A percentile compares a stretch with the other conserved stretches of the same genome.
Conservation (phyloP, 2,329 filamentous ascomycete genomes). For the Neonectria neomacrospora region DNA sequence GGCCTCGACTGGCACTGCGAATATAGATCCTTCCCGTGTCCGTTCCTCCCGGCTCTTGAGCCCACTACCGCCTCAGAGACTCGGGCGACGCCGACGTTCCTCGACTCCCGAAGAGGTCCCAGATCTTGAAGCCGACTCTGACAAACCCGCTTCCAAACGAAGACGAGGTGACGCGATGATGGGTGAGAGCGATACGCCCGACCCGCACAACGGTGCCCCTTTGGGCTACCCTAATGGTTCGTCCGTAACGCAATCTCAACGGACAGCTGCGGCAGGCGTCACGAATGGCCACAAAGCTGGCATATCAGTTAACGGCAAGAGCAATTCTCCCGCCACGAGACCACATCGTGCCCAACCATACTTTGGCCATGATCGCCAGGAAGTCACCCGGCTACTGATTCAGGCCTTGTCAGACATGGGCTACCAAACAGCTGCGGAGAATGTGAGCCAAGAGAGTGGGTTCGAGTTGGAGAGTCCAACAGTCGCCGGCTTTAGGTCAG, state of each 20-base stretch:
- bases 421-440: conserved; percentile 80
- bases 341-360: conserved; percentile 59
- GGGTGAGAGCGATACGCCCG: conserved; percentile 64
- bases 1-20: conserved; percentile 50
- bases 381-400: conserved; percentile 91
- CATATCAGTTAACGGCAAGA: conserved; percentile 63
- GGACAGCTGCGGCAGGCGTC: conserved; percentile 38
- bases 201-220: conserved; percentile 66
- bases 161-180: conserved; percentile 74
- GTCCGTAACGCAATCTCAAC: conserved; percentile 49
- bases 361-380: conserved; percentile 88
- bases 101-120: conserved; percentile 48
- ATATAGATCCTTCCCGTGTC: conserved; percentile 55
- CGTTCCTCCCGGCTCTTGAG: conserved; percentile 38
- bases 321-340: conserved; percentile 20
- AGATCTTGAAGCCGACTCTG: conserved; percentile 40
- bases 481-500: conserved; percentile 85
- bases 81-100: conserved; percentile 67
- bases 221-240: conserved; percentile 53
- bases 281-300: conserved; percentile 62
- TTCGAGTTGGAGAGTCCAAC: conserved; percentile 87
- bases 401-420: conserved; percentile 91
- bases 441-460: conserved; percentile 83
- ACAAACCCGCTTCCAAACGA: conserved; percentile 52
- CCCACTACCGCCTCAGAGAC: conserved; percentile 52